phyloP scores from a whole-genome alignment of 176 grass and related monocot species.

The Chrysopogon serrulatus region DNA sequence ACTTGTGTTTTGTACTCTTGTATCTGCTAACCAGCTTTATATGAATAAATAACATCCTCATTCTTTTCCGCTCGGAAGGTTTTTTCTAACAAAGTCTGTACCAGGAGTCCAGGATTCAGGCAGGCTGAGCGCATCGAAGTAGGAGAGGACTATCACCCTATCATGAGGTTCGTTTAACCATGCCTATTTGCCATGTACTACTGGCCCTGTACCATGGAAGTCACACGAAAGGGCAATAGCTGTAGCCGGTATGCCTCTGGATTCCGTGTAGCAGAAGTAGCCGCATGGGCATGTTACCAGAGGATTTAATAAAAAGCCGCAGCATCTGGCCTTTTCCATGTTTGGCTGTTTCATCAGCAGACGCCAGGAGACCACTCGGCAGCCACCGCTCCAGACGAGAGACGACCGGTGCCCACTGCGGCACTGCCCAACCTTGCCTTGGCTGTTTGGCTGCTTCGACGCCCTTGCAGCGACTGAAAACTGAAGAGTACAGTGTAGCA shows the following conservation, averaged over 20 bases:
- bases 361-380: background rate
- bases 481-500: background rate
- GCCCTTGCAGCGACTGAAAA: background rate
- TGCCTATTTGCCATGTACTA: background rate
- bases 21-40: too few relatives aligned
- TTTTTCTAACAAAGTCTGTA: too few relatives aligned
- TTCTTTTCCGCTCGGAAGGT: too few relatives aligned
- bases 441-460: background rate
- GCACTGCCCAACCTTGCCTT: background rate
- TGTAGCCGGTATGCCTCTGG: background rate
- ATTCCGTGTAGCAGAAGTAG: background rate
- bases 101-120: too few relatives aligned
- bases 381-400: background rate
- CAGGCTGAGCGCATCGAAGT: too few relatives aligned
- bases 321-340: background rate
- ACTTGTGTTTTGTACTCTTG: too few relatives aligned
- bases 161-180: too few relatives aligned
- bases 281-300: background rate
- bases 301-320: background rate
- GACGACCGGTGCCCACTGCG: background rate
- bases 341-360: background rate
- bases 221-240: slow-evolving; percentile 12
- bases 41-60: too few relatives aligned
- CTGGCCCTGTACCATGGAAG: background rate
- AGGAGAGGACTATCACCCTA: too few relatives aligned